These are phyloP conservation scores for Trichoderma polysporum DNA, from an alignment of 2,329 filamentous ascomycete genomes.

Conservation along the genomic window DNA sequence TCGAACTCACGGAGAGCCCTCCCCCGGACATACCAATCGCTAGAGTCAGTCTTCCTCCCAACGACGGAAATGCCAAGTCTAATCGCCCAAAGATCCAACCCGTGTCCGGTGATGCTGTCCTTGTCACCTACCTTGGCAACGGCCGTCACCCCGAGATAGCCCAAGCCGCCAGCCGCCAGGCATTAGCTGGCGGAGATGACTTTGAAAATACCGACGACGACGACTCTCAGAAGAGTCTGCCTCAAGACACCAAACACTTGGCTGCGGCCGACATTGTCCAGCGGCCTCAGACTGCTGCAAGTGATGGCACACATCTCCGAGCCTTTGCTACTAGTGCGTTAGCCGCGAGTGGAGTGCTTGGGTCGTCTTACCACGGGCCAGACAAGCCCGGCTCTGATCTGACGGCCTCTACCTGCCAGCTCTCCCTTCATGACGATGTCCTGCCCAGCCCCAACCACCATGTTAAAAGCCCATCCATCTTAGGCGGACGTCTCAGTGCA, in stretches of 20 bases:
- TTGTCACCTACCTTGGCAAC: conserved; percentile 63
- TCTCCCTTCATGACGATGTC: conserved; percentile 38
- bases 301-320: conserved; percentile 25
- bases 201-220: conserved; percentile 32
- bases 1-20: conserved; percentile 36
- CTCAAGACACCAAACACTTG: neutral
- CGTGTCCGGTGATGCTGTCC: conserved; percentile 63
- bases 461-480: conserved; percentile 7
- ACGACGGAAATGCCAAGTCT: conserved; percentile 48
- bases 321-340: conserved; percentile 37
- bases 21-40: conserved; percentile 38
- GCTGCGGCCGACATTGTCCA: neutral
- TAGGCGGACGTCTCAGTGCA: conserved; percentile 22
- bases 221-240: conserved; percentile 25
- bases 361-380: conserved; percentile 20
- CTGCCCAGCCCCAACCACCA: conserved; percentile 20
- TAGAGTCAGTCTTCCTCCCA: conserved; percentile 37
- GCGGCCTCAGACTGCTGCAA: neutral
- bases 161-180: conserved; percentile 51
- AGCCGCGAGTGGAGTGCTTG: conserved; percentile 26
- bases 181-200: conserved; percentile 49
- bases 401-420: conserved; percentile 31
- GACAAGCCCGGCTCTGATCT: conserved; percentile 31
- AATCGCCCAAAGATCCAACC: conserved; percentile 54
- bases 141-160: conserved; percentile 67